A percentile compares a stretch with the other conserved stretches of the same genome.
phyloP scores from a whole-genome alignment of 208 protist species.

The Crithidia thermophila region DNA sequence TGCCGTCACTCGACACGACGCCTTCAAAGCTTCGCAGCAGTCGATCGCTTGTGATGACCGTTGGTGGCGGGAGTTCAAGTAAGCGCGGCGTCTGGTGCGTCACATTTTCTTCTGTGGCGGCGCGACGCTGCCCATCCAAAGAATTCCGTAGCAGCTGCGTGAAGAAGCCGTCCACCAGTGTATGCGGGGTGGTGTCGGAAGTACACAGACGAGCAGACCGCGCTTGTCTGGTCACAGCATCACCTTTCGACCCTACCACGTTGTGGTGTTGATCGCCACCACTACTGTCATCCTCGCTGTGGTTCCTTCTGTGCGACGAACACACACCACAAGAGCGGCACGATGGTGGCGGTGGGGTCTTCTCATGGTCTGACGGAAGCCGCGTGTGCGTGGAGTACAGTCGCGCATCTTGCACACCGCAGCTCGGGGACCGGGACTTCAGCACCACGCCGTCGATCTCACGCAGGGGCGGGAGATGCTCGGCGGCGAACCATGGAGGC shows the following conservation, averaged over 20 bases:
- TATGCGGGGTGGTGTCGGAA: constrained; percentile 8
- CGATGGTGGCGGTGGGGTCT: background rate
- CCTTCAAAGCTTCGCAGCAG: constrained; percentile 16
- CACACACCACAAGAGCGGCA: too few relatives aligned
- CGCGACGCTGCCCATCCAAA: background rate
- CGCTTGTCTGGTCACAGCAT: too few relatives aligned
- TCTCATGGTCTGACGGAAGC: background rate
- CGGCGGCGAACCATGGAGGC: background rate
- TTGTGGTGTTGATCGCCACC: too few relatives aligned
- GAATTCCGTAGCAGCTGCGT: constrained; percentile 41
- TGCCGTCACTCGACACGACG: background rate
- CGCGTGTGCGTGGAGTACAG: constrained; percentile 32
- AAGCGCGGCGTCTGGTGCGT: background rate
- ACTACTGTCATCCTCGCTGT: too few relatives aligned
- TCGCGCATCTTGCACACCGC: constrained; percentile 74
- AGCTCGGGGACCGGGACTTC: constrained; percentile 83
- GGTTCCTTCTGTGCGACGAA: too few relatives aligned
- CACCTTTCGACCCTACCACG: too few relatives aligned
- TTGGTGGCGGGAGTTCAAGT: background rate
- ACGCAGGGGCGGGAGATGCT: constrained; percentile 19
- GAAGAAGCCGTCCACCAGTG: constrained; percentile 70
- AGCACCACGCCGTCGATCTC: constrained; percentile 67
- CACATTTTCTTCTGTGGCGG: background rate
- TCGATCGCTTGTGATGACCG: constrained; percentile 27
- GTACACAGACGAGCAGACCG: too few relatives aligned